These are phyloP conservation scores for Camellia granthamiana DNA, from an alignment of 148 eudicot species.

Conservation along the genomic window DNA sequence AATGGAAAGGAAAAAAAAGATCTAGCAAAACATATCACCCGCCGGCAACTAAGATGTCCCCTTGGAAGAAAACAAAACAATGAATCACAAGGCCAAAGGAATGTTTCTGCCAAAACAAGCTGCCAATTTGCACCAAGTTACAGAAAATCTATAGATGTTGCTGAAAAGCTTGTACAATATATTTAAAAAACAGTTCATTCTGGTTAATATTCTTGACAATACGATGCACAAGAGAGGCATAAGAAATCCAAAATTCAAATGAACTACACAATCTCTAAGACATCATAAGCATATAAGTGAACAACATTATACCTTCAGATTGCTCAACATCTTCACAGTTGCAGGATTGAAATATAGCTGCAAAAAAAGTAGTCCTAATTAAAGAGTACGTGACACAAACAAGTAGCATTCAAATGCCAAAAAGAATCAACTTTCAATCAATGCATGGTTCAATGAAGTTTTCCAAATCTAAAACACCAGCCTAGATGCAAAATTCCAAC, in stretches of 20 bases:
- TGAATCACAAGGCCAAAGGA: background rate
- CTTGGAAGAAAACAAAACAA: background rate
- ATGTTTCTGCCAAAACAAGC: background rate
- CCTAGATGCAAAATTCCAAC: background rate
- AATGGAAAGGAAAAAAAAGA: background rate
- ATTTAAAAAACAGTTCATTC: background rate
- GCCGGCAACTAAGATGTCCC: background rate
- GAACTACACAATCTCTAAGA: background rate
- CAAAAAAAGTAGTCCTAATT: slow-evolving; percentile 1
- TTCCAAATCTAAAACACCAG: slow-evolving; percentile 4
- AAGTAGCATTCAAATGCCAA: background rate
- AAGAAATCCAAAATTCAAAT: background rate
- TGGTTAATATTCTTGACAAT: background rate
- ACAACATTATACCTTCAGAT: slow-evolving; percentile 10
- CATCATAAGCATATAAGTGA: background rate
- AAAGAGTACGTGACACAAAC: background rate
- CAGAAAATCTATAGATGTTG: background rate
- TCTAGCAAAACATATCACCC: background rate
- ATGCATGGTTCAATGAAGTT: background rate
- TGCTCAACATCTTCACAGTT: slow-evolving; percentile 22
- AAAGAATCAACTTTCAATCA: slow-evolving; percentile 6
- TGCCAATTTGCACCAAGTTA: background rate
- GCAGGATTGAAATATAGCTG: slow-evolving; percentile 22
- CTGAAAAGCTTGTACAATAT: background rate
- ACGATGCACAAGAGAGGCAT: background rate